Conservation (phyloP, 1,139 yeast genomes). For the Kluyveromyces sp. region DNA sequence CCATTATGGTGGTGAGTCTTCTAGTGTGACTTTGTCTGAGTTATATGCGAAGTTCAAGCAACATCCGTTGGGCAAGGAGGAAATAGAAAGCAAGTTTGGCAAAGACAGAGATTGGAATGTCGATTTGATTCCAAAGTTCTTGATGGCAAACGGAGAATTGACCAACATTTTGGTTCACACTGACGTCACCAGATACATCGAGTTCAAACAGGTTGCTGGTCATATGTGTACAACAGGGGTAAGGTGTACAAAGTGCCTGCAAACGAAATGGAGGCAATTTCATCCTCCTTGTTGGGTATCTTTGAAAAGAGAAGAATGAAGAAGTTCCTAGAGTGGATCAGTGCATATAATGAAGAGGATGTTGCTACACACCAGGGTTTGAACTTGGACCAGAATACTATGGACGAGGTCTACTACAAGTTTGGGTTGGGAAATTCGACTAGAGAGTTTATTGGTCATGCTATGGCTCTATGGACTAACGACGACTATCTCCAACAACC, state of each 20-base stretch:
- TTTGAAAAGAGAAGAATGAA: slow-evolving; percentile 96
- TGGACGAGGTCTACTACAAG: slow-evolving; percentile 84
- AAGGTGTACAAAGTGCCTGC: slow-evolving; percentile 93
- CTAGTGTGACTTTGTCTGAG: slow-evolving; percentile 45
- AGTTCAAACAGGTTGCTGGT: slow-evolving; percentile 89
- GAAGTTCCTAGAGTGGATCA: slow-evolving; percentile 81
- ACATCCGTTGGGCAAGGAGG: slow-evolving; percentile 57
- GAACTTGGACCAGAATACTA: slow-evolving; percentile 78
- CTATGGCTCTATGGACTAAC: slow-evolving; percentile 96
- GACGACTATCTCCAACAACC: slow-evolving; percentile 86
- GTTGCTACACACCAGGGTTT: slow-evolving; percentile 77
- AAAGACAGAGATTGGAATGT: slow-evolving; percentile 97
- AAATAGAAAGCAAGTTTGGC: slow-evolving; percentile 46
- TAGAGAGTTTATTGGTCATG: slow-evolving; percentile 94
- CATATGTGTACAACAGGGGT: slow-evolving; percentile 83
- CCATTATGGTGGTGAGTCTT: slow-evolving; percentile 80
- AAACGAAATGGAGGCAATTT: slow-evolving; percentile 82
- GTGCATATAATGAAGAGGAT: slow-evolving; percentile 72
- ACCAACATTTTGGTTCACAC: slow-evolving; percentile 93
- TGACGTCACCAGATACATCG: slow-evolving; percentile 90
- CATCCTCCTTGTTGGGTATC: slow-evolving; percentile 88
- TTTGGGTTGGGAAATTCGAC: slow-evolving; percentile 92
- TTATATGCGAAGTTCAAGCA: slow-evolving; percentile 68
- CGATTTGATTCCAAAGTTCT: slow-evolving; percentile 90
- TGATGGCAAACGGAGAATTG: slow-evolving; percentile 97